phyloP scores from a whole-genome alignment of 768 basidiomycete genomes.

The Pisolithus microcarpus region DNA sequence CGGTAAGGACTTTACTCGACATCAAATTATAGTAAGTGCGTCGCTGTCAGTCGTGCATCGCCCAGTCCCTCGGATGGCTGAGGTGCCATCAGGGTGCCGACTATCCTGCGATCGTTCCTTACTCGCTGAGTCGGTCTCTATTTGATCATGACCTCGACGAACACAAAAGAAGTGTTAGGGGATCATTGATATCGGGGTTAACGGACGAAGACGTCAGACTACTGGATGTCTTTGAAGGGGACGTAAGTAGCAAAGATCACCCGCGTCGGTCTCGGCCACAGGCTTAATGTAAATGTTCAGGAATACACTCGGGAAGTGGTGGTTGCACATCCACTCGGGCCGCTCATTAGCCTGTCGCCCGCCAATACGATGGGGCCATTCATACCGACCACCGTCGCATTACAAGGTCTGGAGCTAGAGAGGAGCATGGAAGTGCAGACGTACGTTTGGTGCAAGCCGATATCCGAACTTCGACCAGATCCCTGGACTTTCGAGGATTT shows the following conservation, averaged over 20 bases:
- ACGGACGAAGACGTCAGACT: constrained; percentile 52
- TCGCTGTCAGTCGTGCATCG: background rate
- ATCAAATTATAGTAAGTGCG: constrained; percentile 57
- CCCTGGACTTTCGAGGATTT: constrained; percentile 86
- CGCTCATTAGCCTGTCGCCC: constrained; percentile 27
- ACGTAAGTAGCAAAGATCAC: constrained; percentile 36
- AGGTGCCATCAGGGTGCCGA: constrained; percentile 45
- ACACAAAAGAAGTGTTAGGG: constrained; percentile 69
- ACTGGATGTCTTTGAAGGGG: constrained; percentile 79
- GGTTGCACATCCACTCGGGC: constrained; percentile 47
- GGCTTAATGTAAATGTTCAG: constrained; percentile 32
- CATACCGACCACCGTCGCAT: constrained; percentile 36
- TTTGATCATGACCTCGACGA: constrained; percentile 42
- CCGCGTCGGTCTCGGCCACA: background rate
- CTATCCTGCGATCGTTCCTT: constrained; percentile 79
- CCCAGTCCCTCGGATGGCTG: background rate
- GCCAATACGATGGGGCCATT: constrained; percentile 18
- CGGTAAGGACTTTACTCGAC: constrained; percentile 67
- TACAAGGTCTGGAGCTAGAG: constrained; percentile 34
- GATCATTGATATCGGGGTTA: constrained; percentile 72
- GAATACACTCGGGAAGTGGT: constrained; percentile 63
- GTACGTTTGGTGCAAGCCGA: constrained; percentile 57
- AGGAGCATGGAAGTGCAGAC: constrained; percentile 48
- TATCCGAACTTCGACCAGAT: constrained; percentile 41
- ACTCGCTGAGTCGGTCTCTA: constrained; percentile 38